Conservation (phyloP, 1,139 yeast genomes). For the Suhomyces maxii region DNA sequence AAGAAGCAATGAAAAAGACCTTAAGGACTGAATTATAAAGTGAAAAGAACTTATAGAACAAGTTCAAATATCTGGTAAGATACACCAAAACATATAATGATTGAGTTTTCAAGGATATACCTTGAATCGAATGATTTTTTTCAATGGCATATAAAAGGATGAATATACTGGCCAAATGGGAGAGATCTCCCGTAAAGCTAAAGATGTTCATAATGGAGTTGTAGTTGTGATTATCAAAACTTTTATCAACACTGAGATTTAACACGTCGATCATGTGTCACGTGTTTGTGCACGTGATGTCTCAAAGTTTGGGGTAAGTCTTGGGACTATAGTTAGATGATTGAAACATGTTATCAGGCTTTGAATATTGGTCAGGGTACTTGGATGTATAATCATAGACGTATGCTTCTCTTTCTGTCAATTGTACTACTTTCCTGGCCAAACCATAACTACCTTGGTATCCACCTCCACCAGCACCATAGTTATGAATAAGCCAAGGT, state of each 20-base stretch:
- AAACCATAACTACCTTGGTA: constrained; percentile 49
- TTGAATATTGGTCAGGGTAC: background rate
- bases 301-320: background rate
- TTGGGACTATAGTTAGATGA: background rate
- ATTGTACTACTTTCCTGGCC: constrained; percentile 31
- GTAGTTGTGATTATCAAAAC: background rate
- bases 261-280: constrained; percentile 6
- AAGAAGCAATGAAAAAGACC: constrained; percentile 71
- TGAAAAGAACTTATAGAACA: constrained; percentile 60
- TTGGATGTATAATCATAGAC: background rate
- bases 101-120: constrained; percentile 89
- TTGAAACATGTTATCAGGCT: background rate
- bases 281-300: background rate
- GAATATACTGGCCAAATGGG: constrained; percentile 80
- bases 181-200: constrained; percentile 68
- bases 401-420: background rate
- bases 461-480: constrained; percentile 51
- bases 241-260: constrained; percentile 1
- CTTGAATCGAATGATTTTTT: constrained; percentile 66
- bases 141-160: constrained; percentile 73
- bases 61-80: constrained; percentile 75
- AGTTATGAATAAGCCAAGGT: constrained; percentile 45
- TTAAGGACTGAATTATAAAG: constrained; percentile 81
- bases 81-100: constrained; percentile 75
- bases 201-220: constrained; percentile 46